phyloP scores from a whole-genome alignment of 2,329 filamentous ascomycete species.

The Penicillium sp. region DNA sequence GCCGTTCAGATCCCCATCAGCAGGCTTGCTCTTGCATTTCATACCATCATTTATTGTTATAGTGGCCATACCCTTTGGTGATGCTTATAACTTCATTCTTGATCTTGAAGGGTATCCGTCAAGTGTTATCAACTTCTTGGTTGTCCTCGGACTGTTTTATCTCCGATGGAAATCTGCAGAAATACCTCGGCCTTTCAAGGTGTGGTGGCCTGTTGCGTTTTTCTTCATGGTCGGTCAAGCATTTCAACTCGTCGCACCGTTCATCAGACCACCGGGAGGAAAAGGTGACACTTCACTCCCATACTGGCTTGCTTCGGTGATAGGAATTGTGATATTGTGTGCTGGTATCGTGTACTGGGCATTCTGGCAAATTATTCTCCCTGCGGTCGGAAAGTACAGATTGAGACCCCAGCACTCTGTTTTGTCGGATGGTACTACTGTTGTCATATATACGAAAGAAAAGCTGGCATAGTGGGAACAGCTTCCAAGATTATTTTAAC shows the following conservation, averaged over 20 bases:
- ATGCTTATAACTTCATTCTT: conserved; percentile 33
- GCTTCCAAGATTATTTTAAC: not conserved
- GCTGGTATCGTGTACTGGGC: conserved; percentile 52
- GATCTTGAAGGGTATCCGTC: conserved; percentile 36
- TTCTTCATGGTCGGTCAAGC: conserved; percentile 65
- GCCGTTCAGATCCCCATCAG: conserved; percentile 64
- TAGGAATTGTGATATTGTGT: conserved; percentile 49
- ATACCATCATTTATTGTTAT: conserved; percentile 66
- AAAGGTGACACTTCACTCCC: conserved; percentile 52
- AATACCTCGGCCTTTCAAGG: conserved; percentile 50
- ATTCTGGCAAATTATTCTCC: conserved; percentile 20
- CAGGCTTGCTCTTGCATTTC: conserved; percentile 66
- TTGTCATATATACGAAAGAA: conserved; percentile 20
- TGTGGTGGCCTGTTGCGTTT: conserved; percentile 37
- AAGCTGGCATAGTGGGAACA: not conserved
- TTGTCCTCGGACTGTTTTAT: conserved; percentile 37
- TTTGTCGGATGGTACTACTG: conserved; percentile 22
- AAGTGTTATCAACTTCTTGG: conserved; percentile 35
- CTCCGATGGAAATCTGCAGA: conserved; percentile 37
- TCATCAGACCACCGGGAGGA: conserved; percentile 47
- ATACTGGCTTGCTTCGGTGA: conserved; percentile 52
- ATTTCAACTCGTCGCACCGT: conserved; percentile 63
- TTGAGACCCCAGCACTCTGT: conserved; percentile 17
- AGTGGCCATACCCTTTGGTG: conserved; percentile 63
- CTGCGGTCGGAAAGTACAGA: conserved; percentile 16